Evolutionary conservation across 805 yeast genomes (phyloP), one percentile per base, ranked within the genome.

Genomic region (Saccharomycopsis microspora): DNA sequence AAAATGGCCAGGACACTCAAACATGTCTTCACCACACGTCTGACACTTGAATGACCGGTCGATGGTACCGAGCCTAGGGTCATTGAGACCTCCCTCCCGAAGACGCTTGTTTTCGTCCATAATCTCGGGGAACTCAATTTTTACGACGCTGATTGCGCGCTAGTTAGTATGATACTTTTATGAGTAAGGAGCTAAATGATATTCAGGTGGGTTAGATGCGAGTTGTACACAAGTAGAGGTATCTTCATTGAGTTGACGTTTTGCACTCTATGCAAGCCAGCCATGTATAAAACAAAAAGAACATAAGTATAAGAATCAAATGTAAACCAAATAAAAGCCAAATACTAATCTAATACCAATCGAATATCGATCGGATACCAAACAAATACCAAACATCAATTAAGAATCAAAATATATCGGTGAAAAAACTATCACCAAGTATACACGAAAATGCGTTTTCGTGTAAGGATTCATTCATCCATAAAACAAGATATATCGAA

Each of bases 1-100:
- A 67, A 93, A 93, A 70, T 93, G 99, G 51, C 99, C 99, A 0
- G 97, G 97, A 68, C 99, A 93, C 64, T 93, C 97, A 52, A 90
- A 86, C 97, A 93, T 93, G 58, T 90, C 96, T 66, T 93, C 99
- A 60, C 96, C 95, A 74, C 99, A 93, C 29, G 99, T 93, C 72
- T 90, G 97, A 74, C 99, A 93, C 70, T 86, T 87, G 74, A 85
- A 85, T 64, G 89, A 90, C 65, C 98, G 82, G 67, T 93, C 99
- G 58, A 93, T 89, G 4, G 97, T 85, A 44, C 99, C 99, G 53
- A 93, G 73, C 59, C 97, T 80, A 52, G 98, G 97, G 65, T 94
- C 98, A 63, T 89, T 90, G 54, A 93, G 71, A 52, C 99, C 99
- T 54, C 97, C 97, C 56, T 88, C 89, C 64, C 97, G 80, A 43